phyloP scores from a whole-genome alignment of 2,329 filamentous ascomycete genomes.

The Penicillium expansum region DNA sequence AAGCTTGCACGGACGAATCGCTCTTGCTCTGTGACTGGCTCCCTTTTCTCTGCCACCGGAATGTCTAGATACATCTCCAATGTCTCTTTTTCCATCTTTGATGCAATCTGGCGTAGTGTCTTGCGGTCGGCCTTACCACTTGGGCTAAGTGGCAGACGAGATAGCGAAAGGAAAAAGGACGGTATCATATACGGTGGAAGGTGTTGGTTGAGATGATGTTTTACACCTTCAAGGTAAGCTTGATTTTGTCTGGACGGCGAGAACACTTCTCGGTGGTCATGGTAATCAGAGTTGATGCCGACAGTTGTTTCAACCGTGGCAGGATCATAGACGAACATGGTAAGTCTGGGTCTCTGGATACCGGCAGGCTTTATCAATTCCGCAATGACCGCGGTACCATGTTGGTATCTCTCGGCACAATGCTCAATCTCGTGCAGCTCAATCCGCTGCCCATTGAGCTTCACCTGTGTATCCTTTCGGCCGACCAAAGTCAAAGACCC shows the following conservation, averaged over 20 bases:
- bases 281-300: neutral
- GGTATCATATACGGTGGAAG: conserved; percentile 1
- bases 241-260: neutral
- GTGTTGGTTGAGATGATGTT: neutral
- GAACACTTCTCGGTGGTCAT: neutral
- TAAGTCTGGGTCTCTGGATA: neutral
- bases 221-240: neutral
- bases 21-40: neutral
- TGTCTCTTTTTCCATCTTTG: neutral
- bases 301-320: neutral
- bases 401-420: conserved; percentile 2
- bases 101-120: neutral
- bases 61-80: neutral
- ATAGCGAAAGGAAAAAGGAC: neutral
- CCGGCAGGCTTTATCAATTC: neutral
- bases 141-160: neutral
- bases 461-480: conserved; percentile 36
- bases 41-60: neutral
- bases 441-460: conserved; percentile 36
- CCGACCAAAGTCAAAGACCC: conserved; percentile 32
- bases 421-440: conserved; percentile 37
- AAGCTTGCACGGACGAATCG: neutral
- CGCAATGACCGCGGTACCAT: neutral
- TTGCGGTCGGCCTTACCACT: conserved; percentile 1
- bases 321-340: neutral